A percentile compares a stretch with the other conserved stretches of the same genome.
Conservation (phyloP, 768 basidiomycete species). For the Podaxis pistillaris region DNA sequence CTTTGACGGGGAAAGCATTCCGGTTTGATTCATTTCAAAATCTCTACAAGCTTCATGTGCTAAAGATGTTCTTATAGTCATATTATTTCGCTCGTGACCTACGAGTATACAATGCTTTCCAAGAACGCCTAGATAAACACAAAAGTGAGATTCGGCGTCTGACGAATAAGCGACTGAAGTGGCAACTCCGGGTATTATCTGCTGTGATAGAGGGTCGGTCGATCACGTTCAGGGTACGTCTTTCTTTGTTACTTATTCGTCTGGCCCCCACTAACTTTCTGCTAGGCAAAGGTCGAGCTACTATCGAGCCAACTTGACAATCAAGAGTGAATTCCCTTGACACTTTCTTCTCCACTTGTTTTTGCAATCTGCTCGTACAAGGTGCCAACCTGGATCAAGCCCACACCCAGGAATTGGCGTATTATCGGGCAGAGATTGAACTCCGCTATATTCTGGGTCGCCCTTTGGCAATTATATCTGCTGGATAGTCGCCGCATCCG, state of each 20-base stretch:
- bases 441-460: neutral
- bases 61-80: constrained; percentile 40
- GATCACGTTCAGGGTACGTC: constrained; percentile 62
- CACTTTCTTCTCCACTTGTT: neutral
- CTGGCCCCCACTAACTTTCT: neutral
- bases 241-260: neutral
- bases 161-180: constrained; percentile 57
- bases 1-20: constrained; percentile 64
- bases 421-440: constrained; percentile 71
- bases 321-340: constrained; percentile 11
- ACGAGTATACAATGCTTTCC: constrained; percentile 74
- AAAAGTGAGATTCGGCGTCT: constrained; percentile 45
- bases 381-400: constrained; percentile 70
- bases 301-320: constrained; percentile 18
- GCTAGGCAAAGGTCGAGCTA: constrained; percentile 27
- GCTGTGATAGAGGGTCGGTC: constrained; percentile 65
- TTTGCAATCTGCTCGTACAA: constrained; percentile 59
- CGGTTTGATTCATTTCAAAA: constrained; percentile 44
- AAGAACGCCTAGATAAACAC: constrained; percentile 44
- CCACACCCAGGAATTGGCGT: constrained; percentile 63
- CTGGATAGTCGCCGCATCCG: neutral
- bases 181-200: constrained; percentile 66
- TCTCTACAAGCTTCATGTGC: neutral
- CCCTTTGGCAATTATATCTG: neutral
- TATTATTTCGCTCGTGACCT: constrained; percentile 95